Percentiles rank a stretch among this genome's conserved stretches.
phyloP scores from a whole-genome alignment of 257 asterid species.

The Catharanthus roseus region DNA sequence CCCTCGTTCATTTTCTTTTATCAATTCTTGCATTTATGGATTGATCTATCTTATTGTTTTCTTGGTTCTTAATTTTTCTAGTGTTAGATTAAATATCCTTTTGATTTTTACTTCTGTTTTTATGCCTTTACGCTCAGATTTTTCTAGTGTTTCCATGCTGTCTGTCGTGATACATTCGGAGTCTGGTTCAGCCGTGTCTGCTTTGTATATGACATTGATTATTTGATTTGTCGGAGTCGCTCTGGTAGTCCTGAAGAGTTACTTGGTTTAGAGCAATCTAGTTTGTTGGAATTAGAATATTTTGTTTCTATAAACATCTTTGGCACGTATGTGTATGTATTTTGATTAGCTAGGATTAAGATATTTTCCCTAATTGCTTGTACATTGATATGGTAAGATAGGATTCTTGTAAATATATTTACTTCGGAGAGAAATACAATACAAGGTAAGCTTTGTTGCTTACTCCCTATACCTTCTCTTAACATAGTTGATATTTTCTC shows the following conservation, averaged over 20 bases:
- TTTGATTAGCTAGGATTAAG: no score
- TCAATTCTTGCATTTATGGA: not conserved
- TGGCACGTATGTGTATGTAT: no score
- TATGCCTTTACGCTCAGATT: not conserved
- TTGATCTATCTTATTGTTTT: not conserved
- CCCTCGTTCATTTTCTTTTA: not conserved
- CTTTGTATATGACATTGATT: not conserved
- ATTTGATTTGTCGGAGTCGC: not conserved
- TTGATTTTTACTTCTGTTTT: not conserved
- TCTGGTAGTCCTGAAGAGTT: not conserved
- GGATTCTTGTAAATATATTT: no score
- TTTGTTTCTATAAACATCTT: no score
- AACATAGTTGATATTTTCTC: no score
- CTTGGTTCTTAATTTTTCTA: not conserved
- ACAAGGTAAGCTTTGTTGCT: no score
- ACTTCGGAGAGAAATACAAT: no score
- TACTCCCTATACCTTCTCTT: no score
- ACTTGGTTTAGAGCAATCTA: not conserved
- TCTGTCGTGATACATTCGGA: not conserved
- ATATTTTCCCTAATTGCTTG: no score
- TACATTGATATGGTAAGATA: no score
- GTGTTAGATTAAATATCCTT: not conserved
- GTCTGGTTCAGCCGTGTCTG: not conserved
- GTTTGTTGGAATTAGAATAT: no score
- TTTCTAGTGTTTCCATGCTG: not conserved